A percentile compares a stretch with the other conserved stretches of the same genome.
Conservation (phyloP, 176 grass and related monocot genomes). For the Eragrostis nindensis region DNA sequence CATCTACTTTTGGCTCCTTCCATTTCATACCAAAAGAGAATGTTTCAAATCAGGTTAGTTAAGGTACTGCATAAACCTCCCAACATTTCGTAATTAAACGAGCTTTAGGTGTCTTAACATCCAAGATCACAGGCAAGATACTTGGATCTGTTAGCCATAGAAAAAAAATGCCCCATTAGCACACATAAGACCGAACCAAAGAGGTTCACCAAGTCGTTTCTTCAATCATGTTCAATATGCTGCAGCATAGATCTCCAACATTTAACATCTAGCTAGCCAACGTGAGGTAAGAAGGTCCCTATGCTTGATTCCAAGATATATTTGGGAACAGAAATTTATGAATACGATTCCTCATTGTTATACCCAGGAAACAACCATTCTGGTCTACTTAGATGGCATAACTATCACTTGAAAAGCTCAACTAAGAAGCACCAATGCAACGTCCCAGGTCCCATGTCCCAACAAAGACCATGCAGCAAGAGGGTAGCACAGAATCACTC, state of each 20-base stretch:
- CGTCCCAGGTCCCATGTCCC: background rate
- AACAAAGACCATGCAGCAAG: background rate
- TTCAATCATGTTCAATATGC: too few species aligned
- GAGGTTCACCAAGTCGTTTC: too few species aligned
- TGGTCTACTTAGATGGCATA: too few species aligned
- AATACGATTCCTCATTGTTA: background rate
- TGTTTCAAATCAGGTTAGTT: background rate
- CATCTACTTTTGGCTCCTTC: background rate
- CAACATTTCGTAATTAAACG: background rate
- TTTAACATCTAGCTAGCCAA: background rate
- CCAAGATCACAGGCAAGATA: background rate
- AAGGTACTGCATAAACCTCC: background rate
- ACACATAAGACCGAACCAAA: background rate
- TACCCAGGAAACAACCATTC: background rate
- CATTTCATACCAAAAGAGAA: background rate
- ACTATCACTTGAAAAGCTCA: background rate
- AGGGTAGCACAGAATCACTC: background rate
- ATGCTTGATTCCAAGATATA: background rate
- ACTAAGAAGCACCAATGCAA: background rate
- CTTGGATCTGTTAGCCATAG: background rate
- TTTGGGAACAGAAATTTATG: background rate
- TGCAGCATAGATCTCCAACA: background rate
- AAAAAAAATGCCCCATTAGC: conserved; percentile 8
- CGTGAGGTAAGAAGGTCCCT: background rate
- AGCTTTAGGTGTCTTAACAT: background rate